These are phyloP conservation scores for Lonicera japonica DNA, from an alignment of 129 eudicot species.

Conservation along the genomic window DNA sequence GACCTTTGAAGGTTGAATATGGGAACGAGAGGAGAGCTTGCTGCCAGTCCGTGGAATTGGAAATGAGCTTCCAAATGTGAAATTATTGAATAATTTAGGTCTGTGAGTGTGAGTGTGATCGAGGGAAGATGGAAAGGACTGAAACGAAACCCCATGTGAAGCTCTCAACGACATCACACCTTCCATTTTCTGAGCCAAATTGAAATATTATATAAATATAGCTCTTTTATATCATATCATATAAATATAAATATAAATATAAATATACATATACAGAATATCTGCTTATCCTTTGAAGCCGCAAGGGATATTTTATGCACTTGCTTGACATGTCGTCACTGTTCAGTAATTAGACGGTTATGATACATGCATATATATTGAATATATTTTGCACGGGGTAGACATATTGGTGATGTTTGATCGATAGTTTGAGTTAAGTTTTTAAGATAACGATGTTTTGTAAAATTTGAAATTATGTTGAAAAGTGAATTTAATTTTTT, in stretches of 20 bases:
- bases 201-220: neutral
- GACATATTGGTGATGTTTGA: too few species aligned
- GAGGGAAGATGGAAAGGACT: conserved; percentile 1
- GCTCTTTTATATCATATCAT: too few species aligned
- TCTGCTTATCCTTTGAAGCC: neutral
- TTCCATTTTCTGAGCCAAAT: neutral
- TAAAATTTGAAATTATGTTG: too few species aligned
- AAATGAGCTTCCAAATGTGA: conserved; percentile 11
- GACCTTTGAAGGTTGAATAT: conserved; percentile 37
- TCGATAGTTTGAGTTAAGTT: too few species aligned
- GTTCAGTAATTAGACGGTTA: too few species aligned
- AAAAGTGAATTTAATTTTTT: too few species aligned
- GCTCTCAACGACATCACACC: conserved; percentile 10
- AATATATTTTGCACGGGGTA: too few species aligned
- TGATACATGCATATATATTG: too few species aligned
- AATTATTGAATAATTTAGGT: conserved; percentile 2
- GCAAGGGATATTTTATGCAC: neutral
- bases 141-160: conserved; percentile 13
- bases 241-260: too few species aligned
- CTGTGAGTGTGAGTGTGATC: neutral
- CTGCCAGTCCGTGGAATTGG: conserved; percentile 6
- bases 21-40: conserved; percentile 4
- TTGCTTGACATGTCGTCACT: neutral
- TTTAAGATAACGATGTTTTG: too few species aligned
- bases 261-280: neutral